Evolutionary conservation across 139 green algal genomes (phyloP), one percentile per base, ranked within the genome.

Genomic region (Protoeuglena noctilucae): DNA sequence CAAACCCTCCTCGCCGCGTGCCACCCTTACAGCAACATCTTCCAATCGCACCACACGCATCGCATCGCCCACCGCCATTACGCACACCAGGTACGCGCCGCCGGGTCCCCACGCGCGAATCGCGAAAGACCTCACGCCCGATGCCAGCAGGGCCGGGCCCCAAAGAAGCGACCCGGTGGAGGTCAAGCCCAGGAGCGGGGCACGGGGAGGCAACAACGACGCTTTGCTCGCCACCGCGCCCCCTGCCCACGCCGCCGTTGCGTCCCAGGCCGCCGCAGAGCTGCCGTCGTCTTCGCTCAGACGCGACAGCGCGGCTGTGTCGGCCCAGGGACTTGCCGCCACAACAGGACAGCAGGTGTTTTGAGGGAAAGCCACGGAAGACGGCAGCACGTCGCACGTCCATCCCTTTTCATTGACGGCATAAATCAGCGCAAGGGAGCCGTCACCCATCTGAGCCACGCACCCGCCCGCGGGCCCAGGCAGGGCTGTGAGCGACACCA

Each of bases 1-100:
- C 34, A n/a, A n/a, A n/a, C 34, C 9, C 12, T 43, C 9, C 34
- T 43, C 34, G 34, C 34, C 34, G 34, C 34, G 34, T 12, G 34
- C 34, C 34, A 12, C 34, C 9, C 34, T 7, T 72, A 65, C 12
- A 53, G 6, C 34, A 25, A 74, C 54, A 30, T 66, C 31, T 4
- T 14, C n/a, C 17, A 85, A 41, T 30, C 60, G 66, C 7, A 75
- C 49, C 0, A 60, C 77, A 59, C 76, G 72, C 54, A 89, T 47
- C 24, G 68, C 21, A n/a, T n/a, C n/a, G 55, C 70, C 53, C 26
- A 60, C 59, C 2, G 71, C 54, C 0, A 71, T 84, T 17, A 64
- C 81, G 70, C 66, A 91, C 39, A 92, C 61, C 58, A 93, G 68
- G 45, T 70, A 80, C n/a, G 78, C 63, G 1, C 83, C 84, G 12